These are phyloP conservation scores for Agrostemma githago DNA, from an alignment of 148 eudicot genomes.

Conservation along the genomic window DNA sequence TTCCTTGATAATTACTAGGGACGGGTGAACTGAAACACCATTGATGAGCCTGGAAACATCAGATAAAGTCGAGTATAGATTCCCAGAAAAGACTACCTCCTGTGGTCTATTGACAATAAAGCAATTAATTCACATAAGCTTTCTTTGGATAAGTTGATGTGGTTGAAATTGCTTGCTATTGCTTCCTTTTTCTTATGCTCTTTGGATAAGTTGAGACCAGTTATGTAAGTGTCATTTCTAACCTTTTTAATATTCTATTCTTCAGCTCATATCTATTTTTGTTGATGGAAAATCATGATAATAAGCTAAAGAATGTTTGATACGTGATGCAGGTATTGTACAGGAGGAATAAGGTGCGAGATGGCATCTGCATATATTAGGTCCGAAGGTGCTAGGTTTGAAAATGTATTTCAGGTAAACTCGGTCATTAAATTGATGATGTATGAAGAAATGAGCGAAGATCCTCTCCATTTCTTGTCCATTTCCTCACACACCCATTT, in stretches of 20 bases:
- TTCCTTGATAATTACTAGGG: neutral
- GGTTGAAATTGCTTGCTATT: neutral
- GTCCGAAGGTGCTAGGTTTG: conserved; percentile 94
- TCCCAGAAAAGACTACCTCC: too few relatives aligned
- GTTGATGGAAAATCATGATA: neutral
- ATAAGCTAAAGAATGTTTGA: neutral
- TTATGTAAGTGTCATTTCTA: neutral
- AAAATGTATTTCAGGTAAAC: conserved; percentile 87
- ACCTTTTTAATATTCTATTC: neutral
- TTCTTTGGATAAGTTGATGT: neutral
- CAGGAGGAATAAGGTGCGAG: conserved; percentile 99
- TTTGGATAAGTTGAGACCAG: conserved; percentile 3
- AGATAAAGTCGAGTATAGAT: neutral
- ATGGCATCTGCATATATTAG: conserved; percentile 96
- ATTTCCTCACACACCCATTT: too few relatives aligned
- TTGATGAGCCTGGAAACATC: neutral
- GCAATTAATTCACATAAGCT: neutral
- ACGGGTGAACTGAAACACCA: neutral
- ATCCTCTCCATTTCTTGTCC: too few relatives aligned
- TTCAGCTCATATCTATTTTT: neutral
- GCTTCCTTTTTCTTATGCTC: neutral
- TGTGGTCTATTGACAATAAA: neutral
- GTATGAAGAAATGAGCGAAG: neutral
- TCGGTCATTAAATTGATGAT: neutral
- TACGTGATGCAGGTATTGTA: conserved; percentile 67